Evolutionary conservation across 495 filamentous ascomycete species (phyloP), one percentile per base, ranked within the genome.

Genomic region (Penicillium ucsense): DNA sequence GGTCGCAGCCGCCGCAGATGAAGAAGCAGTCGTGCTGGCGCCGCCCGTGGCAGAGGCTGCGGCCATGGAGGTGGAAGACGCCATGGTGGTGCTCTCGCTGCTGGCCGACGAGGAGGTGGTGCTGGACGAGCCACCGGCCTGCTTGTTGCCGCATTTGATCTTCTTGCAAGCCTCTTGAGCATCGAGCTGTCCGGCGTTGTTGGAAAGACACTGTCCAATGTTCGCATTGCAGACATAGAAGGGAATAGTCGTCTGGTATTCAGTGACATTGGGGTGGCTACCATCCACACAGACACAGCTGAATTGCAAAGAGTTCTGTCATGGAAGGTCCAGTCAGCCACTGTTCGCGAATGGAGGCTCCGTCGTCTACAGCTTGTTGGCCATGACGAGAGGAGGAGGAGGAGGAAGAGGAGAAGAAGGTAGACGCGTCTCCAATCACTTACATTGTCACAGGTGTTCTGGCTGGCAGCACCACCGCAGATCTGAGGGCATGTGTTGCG

Each of bases 241-340:
- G 37, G 81, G 81, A 32, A 83, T 60, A 29, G 77, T 80, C 55
- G 73, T 57, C 33, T 58, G 39, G 65, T 78, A 84, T 45, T 60
- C 59, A 29, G 60, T 55, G 51, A 80, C 68, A 55, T 81, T 68
- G 53, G 80, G 78, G 6, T 43, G 49, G 12, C 59, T 70, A 43
- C 73, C 76, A 55, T 79, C 73, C 46, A 47, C 35, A 67, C 81
- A 84, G 31, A 59, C 63, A 61, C 81, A 84, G 49, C 52, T 58
- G 64, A 69, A 83, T 11, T 58, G 55, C 42, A 84, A 71, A 12
- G 66, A 65, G 35, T 49, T 56, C 80, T 81, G 47, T 12, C 10
- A 32, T 36, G 20, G 12, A 8, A 35, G 20, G 42, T 32, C 53
- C 38, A 53, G 45, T 45, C 20, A 20, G 20, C 20, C 20, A 20